Conservation (phyloP, 2,329 filamentous ascomycete species). For the Alternaria alternata region DNA sequence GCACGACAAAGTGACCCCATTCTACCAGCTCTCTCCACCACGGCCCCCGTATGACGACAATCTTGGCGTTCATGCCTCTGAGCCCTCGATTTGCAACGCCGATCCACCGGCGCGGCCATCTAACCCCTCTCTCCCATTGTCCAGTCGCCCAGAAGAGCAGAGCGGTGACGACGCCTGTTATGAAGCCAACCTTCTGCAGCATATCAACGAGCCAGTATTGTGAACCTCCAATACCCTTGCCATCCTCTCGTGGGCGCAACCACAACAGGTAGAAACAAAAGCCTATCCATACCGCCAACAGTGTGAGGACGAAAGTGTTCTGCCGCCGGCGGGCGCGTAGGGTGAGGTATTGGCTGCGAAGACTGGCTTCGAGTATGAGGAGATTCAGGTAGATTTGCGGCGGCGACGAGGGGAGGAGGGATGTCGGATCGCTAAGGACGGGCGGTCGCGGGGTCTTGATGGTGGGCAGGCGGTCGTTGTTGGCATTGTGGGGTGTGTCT, state of each 20-base stretch:
- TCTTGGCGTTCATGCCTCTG: conserved; percentile 92
- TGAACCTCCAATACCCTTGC: conserved; percentile 85
- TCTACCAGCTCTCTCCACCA: conserved; percentile 82
- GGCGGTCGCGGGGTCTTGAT: conserved; percentile 50
- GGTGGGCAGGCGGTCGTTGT: conserved; percentile 52
- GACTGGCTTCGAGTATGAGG: conserved; percentile 91
- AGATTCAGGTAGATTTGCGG: conserved; percentile 98
- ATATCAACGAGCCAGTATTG: conserved; percentile 97
- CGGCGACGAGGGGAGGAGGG: conserved; percentile 84
- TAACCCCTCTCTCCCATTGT: conserved; percentile 93
- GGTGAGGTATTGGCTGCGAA: conserved; percentile 91
- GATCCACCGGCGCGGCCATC: conserved; percentile 94
- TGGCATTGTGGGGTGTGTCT: conserved; percentile 37
- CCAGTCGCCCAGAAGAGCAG: conserved; percentile 92
- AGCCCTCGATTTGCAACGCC: conserved; percentile 87
- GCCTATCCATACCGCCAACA: conserved; percentile 80
- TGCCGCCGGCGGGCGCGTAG: conserved; percentile 87
- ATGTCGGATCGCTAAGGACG: conserved; percentile 71
- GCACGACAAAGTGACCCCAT: conserved; percentile 78
- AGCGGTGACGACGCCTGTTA: conserved; percentile 87
- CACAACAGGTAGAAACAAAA: conserved; percentile 92
- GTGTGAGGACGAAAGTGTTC: conserved; percentile 88
- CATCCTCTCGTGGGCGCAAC: conserved; percentile 94
- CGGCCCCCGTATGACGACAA: conserved; percentile 84
- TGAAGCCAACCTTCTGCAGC: conserved; percentile 87